Base-by-base conservation (phyloP, 1,284 basidiomycete species). In the Chondrostereum purpureum region DNA sequence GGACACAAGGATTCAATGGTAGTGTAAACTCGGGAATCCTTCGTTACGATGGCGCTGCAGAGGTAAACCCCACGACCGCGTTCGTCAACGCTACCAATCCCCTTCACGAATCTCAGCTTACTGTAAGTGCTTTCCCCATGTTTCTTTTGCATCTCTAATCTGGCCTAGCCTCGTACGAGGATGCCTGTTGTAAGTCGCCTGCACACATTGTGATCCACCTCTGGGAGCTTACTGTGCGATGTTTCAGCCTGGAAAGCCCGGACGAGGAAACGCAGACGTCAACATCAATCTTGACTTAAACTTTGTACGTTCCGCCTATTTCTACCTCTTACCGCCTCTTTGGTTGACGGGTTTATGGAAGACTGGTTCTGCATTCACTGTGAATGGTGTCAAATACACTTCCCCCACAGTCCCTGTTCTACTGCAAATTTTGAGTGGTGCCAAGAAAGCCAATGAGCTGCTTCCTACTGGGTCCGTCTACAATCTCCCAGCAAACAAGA, bases 1-100 rank as follows among this genome's bases (percentile, higher is more conserved):
- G 52, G 1, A 54, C 53, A 17, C 48, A 42, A 14, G 11, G 10
- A 43, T 60, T 66, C 44, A 47, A 48, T 5, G 53, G 53, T 11
- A 66, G 66, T 3, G 47, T 56, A 38, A 73, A 68, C 55, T 60
- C 63, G 4, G 73, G 71, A 5, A 68, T 77, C 33, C 47, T 75
- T 8, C 64, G 67, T n/a, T 75, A 75, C 48, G 48, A 49, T 2
- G 69, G 67, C 12, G 72, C 73, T 3, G 46, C 58, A 0, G 22
- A 42, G 3, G 43, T 11, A 6, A 69, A 70, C 12, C 70, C 69
- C 4, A 62, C 55, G 12, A 60, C 61, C 38, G 46, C 37, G 2
- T 19, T 17, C 16, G 37, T 17, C 37, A 39, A n/a, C 13, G 18
- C 13, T 39, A 39, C 37, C 13, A 39, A 39, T 19, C 3, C 18